Evolutionary conservation across 352 stramenopile species (phyloP), one percentile per base, ranked within the genome.

Genomic region (Phytopythium sindhum): DNA sequence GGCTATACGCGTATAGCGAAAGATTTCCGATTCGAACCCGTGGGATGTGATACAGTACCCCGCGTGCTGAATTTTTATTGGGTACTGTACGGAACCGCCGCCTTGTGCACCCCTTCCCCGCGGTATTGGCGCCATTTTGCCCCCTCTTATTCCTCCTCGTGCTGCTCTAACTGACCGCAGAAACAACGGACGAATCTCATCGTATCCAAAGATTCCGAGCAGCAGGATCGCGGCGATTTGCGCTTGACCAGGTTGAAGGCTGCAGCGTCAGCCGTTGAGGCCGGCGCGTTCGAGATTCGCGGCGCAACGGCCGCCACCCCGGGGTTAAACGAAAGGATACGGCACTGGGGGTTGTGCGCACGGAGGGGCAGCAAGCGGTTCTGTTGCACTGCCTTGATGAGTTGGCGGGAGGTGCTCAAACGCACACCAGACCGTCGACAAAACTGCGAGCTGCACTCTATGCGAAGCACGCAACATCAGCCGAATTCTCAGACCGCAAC

Each of bases 41-140:
- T 56, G 50, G 50, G 10, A 52, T 29, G 45, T 31, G 45, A 52
- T 52, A 52, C 45, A 39, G 1, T 39, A n/a, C 35, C 19, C 10
- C 11, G 45, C 17, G 28, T 41, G 50, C 51, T 57, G 51, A 57
- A 42, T 56, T 58, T 58, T 58, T 58, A 45, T 58, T 58, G 52
- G 52, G 31, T 58, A 57, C 28, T 24, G 45, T 11, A 28, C 48
- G 24, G 31, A 58, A 37, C 47, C 47, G 41, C 8, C 47, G 24
- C 15, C 11, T 23, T 5, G 24, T 55, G 48, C 19, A 57, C 51
- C 51, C 51, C 31, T 42, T 41, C 51, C 51, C 51, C 51, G 45
- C 39, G 39, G n/a, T 15, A 14, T 57, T 42, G 17, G 50, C 50
- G 24, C 50, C 50, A 37, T 57, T 42, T 57, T 26, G 28, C 26